Conservation (phyloP, 1,139 yeast genomes). For the Kodamaea sp. region DNA sequence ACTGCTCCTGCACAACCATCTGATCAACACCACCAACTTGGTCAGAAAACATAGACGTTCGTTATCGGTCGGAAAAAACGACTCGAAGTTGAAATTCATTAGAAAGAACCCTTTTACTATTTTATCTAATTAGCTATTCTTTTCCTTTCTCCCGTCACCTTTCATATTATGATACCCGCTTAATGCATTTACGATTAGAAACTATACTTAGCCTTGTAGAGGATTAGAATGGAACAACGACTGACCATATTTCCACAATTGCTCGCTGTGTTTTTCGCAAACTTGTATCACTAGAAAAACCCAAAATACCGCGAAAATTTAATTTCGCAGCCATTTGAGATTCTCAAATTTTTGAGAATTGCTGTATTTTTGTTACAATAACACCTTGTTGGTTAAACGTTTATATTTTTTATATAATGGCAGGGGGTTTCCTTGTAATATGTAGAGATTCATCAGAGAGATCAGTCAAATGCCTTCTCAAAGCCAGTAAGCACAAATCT, state of each 20-base stretch:
- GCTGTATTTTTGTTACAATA: no score
- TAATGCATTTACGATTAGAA: constrained; percentile 2
- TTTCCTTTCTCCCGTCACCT: no score
- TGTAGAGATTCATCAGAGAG: no score
- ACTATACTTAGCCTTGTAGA: no score
- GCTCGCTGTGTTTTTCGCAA: neutral
- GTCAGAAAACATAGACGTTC: constrained; percentile 35
- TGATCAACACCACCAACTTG: constrained; percentile 10
- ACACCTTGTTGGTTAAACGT: no score
- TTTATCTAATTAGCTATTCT: constrained; percentile 10
- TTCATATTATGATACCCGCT: constrained; percentile 3
- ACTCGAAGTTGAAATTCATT: constrained; percentile 35
- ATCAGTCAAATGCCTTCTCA: constrained; percentile 47
- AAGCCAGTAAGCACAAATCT: constrained; percentile 62
- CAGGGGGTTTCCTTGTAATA: no score
- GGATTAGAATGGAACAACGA: neutral
- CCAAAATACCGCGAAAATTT: no score
- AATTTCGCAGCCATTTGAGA: constrained; percentile 1
- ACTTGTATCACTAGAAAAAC: no score
- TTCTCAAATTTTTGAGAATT: no score
- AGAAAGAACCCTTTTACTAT: constrained; percentile 32
- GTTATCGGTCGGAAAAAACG: constrained; percentile 43
- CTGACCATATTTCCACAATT: neutral
- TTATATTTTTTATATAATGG: no score
- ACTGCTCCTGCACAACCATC: constrained; percentile 3